Evolutionary conservation across 345 rosid genomes (phyloP).

Genomic region (Melaleuca quinquenervia): DNA sequence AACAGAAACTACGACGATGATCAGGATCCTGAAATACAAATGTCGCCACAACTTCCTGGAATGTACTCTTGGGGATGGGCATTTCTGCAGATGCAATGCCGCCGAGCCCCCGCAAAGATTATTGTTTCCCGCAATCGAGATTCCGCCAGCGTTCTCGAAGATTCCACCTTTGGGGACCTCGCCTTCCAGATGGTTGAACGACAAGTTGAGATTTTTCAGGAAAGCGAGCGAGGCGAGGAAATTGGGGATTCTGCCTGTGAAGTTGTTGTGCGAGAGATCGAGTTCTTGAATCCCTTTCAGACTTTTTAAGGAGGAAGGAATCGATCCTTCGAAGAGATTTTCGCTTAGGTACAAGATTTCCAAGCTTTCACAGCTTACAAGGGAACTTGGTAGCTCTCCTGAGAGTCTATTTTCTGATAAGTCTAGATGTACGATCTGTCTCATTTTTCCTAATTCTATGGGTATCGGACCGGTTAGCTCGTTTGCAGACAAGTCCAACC

Average conservation of each 20-base stretch:
- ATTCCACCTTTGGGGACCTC: constrained; percentile 5
- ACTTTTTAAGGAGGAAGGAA: constrained; percentile 5
- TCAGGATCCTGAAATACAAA: neutral
- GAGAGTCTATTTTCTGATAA: constrained; percentile 13
- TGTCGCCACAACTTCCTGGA: constrained; percentile 4
- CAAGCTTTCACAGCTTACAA: constrained; percentile 1
- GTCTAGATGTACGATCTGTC: neutral
- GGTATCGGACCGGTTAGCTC: constrained; percentile 4
- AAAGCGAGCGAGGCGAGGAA: constrained; percentile 3
- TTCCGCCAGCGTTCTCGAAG: constrained; percentile 1
- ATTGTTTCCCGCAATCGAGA: constrained; percentile 8
- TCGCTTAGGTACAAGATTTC: neutral
- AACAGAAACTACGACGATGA: neutral
- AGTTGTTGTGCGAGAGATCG: constrained; percentile 19
- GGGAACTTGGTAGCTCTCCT: constrained; percentile 16
- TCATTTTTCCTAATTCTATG: constrained; percentile 5
- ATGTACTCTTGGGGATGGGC: neutral
- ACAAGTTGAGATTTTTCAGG: constrained; percentile 3
- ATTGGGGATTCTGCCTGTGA: constrained; percentile 9
- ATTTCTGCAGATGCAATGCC: constrained; percentile 1
- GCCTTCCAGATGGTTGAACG: constrained; percentile 14
- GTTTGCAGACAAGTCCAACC: constrained; percentile 6
- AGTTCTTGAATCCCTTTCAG: constrained; percentile 7
- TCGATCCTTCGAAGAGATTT: constrained; percentile 6
- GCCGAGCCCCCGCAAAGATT: constrained; percentile 11